These are phyloP conservation scores for Aspergillus aculeatus DNA, from an alignment of 2,329 filamentous ascomycete species.

Conservation along the genomic window DNA sequence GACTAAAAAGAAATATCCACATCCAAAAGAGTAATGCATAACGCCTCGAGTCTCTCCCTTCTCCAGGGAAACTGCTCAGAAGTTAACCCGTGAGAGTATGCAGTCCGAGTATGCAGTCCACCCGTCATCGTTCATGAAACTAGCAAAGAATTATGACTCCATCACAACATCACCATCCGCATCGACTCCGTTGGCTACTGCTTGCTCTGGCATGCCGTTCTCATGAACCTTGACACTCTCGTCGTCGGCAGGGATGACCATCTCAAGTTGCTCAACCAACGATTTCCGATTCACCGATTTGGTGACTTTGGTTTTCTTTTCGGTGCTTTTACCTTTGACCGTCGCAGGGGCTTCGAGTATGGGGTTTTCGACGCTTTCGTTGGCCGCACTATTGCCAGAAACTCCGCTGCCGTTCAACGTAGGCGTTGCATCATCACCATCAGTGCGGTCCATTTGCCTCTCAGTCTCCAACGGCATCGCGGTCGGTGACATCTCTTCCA, in stretches of 20 bases:
- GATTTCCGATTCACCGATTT: constrained; percentile 23
- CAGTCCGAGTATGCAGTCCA: neutral
- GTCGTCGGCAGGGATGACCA: constrained; percentile 30
- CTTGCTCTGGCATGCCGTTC: constrained; percentile 13
- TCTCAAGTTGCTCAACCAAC: constrained; percentile 24
- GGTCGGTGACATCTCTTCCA: constrained; percentile 3
- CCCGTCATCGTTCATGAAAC: neutral
- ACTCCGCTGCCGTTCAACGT: constrained; percentile 15
- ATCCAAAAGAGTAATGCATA: neutral
- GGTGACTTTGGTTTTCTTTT: constrained; percentile 17
- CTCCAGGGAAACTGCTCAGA: neutral
- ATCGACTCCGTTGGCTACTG: constrained; percentile 26
- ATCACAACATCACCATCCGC: constrained; percentile 32
- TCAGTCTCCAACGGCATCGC: constrained; percentile 11
- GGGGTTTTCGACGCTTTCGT: constrained; percentile 3
- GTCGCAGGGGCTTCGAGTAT: constrained; percentile 9
- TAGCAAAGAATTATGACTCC: constrained; percentile 25
- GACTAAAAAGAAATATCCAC: neutral
- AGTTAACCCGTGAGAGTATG: neutral
- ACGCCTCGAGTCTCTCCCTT: neutral
- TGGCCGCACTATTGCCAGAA: constrained; percentile 4
- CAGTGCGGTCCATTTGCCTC: constrained; percentile 23
- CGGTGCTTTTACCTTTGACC: constrained; percentile 17
- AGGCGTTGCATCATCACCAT: constrained; percentile 22
- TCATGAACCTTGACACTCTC: constrained; percentile 17